Conservation (phyloP, 1,284 basidiomycete genomes). For the Microbotryum saponariae region DNA sequence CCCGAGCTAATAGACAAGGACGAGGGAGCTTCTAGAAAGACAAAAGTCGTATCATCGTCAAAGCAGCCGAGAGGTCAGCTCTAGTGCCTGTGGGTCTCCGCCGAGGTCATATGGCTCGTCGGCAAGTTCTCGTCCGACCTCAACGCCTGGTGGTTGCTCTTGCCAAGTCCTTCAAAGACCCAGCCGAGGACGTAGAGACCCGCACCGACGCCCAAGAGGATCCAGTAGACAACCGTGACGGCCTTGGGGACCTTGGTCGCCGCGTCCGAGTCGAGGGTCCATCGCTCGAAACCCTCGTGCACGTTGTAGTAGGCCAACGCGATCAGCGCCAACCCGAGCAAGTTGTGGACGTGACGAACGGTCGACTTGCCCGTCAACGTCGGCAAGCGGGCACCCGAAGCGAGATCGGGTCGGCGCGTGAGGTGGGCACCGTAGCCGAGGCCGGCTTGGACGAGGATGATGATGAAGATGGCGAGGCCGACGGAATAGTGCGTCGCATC, state of each 20-base stretch:
- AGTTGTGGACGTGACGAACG: constrained; percentile 18
- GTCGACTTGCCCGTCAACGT: constrained; percentile 9
- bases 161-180: neutral
- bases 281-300: constrained; percentile 15
- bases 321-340: constrained; percentile 11
- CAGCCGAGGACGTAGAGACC: constrained; percentile 14
- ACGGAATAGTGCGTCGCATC: constrained; percentile 4
- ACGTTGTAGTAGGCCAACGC: constrained; percentile 18
- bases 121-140: no score
- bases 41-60: no score
- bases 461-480: constrained; percentile 21
- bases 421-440: constrained; percentile 15
- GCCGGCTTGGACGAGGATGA: constrained; percentile 16
- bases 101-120: no score
- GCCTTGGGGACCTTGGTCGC: constrained; percentile 46
- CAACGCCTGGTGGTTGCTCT: neutral
- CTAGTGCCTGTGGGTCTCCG: no score
- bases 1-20: no score
- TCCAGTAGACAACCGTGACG: constrained; percentile 18
- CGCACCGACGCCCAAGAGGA: constrained; percentile 11
- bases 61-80: no score
- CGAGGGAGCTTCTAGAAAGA: no score
- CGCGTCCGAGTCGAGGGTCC: constrained; percentile 38
- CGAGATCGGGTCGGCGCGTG: neutral
- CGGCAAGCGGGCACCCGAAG: constrained; percentile 10